Base-by-base conservation (phyloP, 495 filamentous ascomycete species). In the Echria macrotheca region DNA sequence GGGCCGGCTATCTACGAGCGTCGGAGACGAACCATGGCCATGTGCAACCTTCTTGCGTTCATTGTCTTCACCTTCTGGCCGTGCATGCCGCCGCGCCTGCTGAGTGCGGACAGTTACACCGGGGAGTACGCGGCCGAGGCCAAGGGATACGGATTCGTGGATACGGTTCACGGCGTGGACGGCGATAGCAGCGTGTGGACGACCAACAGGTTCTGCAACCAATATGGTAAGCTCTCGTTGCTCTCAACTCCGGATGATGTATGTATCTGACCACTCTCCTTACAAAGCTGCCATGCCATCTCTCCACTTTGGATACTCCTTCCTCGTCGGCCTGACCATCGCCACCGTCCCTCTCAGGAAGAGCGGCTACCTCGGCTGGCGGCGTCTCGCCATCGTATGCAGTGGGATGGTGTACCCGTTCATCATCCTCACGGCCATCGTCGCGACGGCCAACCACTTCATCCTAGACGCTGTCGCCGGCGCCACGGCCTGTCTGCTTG, bases 281-380 rank as follows among this genome's bases (percentile, higher is more conserved):
- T 1, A 10, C 3, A 0, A 15, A 65, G 86, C 86, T 19, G 86
- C 86, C 12, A 89, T 89, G 86, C 86, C 86, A 5, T 83, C 82
- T 12, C 75, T 90, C 53, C 85, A 90, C 60, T 90, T 90, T 61
- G 86, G 84, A 9, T 90, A 89, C 57, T 82, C 85, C 5, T 78
- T 90, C 25, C 77, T 86, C 60, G 83, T 89, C 51, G 86, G 86
- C 11, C 65, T 82, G 14, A 87, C 85, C 0, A 75, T 89, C 47
- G 72, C 79, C 11, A 56, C 59, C 19, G 43, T 65, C n/a, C 61
- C 61, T 28, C 54, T 65, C 5, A 31, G 61, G 21, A 54, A 49
- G 33, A 47, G 48, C 5, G 59, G 59, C 12, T 52, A 48, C 14
- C 22, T 62, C 8, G 57, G 52, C 10, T 65, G 61, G 61, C 49